phyloP scores from a whole-genome alignment of 306 rosid genomes.

The Vachellia pachyceras region DNA sequence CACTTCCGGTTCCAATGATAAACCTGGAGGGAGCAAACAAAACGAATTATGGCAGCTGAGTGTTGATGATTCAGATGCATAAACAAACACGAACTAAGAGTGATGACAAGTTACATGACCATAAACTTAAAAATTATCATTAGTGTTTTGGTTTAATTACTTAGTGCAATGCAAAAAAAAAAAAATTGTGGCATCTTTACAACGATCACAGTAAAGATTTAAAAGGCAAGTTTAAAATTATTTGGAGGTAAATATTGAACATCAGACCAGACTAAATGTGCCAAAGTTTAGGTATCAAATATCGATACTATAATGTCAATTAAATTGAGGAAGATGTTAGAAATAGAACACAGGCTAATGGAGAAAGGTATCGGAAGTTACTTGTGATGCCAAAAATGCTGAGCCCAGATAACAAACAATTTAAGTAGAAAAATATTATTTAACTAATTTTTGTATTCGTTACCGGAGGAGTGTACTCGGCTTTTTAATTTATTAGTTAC shows the following conservation, averaged over 20 bases:
- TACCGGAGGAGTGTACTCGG: too few species aligned
- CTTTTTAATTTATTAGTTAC: too few species aligned
- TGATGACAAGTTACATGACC: constrained; percentile 12
- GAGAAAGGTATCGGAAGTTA: too few species aligned
- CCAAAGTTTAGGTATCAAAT: too few species aligned
- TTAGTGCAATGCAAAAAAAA: background rate
- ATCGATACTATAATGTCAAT: too few species aligned
- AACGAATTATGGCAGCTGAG: constrained; percentile 20
- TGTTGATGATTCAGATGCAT: constrained; percentile 26
- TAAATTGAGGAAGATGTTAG: too few species aligned
- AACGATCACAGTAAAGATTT: background rate
- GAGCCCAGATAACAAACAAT: constrained; percentile 10
- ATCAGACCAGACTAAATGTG: too few species aligned
- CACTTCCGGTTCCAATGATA: constrained; percentile 51
- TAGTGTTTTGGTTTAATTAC: background rate
- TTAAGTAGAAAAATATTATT: constrained; percentile 26
- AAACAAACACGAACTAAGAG: constrained; percentile 14
- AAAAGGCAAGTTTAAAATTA: too few species aligned
- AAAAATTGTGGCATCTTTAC: constrained; percentile 6
- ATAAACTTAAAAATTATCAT: constrained; percentile 13
- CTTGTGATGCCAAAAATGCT: background rate
- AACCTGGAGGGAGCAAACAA: constrained; percentile 62
- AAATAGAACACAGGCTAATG: too few species aligned
- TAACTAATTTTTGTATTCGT: too few species aligned
- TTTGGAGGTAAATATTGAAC: too few species aligned